Percentiles rank a stretch among this genome's conserved stretches.
These are phyloP conservation scores for Bromus sterilis DNA, from an alignment of 176 grass and related monocot genomes.

Conservation along the genomic window DNA sequence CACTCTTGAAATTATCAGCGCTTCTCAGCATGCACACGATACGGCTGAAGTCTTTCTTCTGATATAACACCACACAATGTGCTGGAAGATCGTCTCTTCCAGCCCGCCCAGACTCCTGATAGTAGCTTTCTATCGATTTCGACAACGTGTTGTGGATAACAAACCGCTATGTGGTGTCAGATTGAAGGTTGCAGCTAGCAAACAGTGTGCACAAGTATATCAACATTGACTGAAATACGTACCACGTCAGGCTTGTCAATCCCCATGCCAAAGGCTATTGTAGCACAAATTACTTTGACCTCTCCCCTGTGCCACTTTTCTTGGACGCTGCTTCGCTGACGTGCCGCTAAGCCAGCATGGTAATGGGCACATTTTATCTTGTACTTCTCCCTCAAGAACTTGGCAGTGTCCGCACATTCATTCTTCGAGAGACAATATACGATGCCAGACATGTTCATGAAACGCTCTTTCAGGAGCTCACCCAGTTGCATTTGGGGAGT, in stretches of 20 bases:
- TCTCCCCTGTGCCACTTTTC: conserved; percentile 89
- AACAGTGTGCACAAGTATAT: background rate
- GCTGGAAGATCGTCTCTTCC: conserved; percentile 69
- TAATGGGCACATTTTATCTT: conserved; percentile 71
- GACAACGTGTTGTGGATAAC: conserved; percentile 88
- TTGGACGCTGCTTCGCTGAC: conserved; percentile 60
- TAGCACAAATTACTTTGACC: conserved; percentile 73
- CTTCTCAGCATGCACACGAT: conserved; percentile 84
- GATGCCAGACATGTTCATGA: conserved; percentile 67
- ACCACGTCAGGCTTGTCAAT: conserved; percentile 98
- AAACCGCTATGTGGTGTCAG: conserved; percentile 48
- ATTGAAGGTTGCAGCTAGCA: background rate
- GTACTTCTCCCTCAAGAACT: conserved; percentile 74
- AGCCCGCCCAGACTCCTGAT: conserved; percentile 86
- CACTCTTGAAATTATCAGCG: conserved; percentile 35
- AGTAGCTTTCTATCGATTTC: conserved; percentile 97
- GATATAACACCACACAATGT: conserved; percentile 61
- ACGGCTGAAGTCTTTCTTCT: conserved; percentile 85
- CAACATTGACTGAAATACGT: background rate
- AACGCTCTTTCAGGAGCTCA: conserved; percentile 65
- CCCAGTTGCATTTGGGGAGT: conserved; percentile 66
- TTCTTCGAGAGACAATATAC: conserved; percentile 87
- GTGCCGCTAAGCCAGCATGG: conserved; percentile 65
- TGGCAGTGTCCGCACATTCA: conserved; percentile 78
- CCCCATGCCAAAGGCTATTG: conserved; percentile 95